phyloP scores from a whole-genome alignment of 176 grass and related monocot genomes.

The Avena sativa region DNA sequence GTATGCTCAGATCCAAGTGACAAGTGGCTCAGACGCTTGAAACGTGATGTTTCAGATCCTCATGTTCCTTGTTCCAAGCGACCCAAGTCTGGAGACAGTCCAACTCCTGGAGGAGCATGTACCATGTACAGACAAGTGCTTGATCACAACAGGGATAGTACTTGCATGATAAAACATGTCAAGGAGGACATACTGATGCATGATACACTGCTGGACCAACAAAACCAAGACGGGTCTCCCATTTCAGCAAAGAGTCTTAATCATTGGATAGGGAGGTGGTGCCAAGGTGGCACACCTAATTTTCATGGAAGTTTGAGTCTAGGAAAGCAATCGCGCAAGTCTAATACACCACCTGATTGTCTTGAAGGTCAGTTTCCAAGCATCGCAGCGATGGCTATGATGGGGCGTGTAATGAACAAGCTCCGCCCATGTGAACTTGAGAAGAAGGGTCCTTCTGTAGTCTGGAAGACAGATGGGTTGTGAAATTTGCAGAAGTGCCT shows the following conservation, averaged over 20 bases:
- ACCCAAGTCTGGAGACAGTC: conserved; percentile 36
- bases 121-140: conserved; percentile 25
- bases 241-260: conserved; percentile 48
- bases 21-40: conserved; percentile 76
- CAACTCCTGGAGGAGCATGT: conserved; percentile 41
- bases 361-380: conserved; percentile 63
- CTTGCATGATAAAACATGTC: conserved; percentile 36
- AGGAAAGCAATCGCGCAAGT: conserved; percentile 28
- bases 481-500: conserved; percentile 33
- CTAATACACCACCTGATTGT: conserved; percentile 42
- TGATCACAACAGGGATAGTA: conserved; percentile 27
- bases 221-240: conserved; percentile 42
- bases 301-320: conserved; percentile 37
- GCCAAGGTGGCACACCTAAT: conserved; percentile 38
- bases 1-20: conserved; percentile 42
- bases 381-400: conserved; percentile 65
- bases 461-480: conserved; percentile 48
- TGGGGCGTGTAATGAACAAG: conserved; percentile 61
- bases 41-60: conserved; percentile 40
- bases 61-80: conserved; percentile 49
- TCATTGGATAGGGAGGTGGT: conserved; percentile 81
- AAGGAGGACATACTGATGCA: conserved; percentile 33
- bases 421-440: conserved; percentile 46
- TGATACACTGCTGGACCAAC: conserved; percentile 34
- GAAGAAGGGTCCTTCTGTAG: conserved; percentile 52